Evolutionary conservation across 352 stramenopile species (phyloP).

Genomic region (Globisporangium middletonii): DNA sequence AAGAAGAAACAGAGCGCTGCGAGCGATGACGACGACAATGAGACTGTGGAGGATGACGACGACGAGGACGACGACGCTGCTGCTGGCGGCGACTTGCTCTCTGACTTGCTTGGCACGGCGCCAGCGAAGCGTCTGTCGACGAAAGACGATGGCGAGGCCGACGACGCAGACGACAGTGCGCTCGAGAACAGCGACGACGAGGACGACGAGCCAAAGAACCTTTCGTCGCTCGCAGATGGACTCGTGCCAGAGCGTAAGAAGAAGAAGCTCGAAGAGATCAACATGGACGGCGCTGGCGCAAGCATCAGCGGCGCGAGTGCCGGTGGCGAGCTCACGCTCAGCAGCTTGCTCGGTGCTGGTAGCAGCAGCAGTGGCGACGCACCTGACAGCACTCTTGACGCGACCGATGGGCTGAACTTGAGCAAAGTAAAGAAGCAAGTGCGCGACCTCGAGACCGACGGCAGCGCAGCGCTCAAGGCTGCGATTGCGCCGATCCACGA

Average conservation of each 20-base stretch:
- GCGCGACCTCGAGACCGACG: slow-evolving; percentile 55
- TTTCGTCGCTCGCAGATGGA: slow-evolving; percentile 40
- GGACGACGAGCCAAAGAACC: slow-evolving; percentile 34
- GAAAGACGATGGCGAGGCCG: slow-evolving; percentile 22
- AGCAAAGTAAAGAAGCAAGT: slow-evolving; percentile 74
- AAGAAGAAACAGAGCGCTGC: slow-evolving; percentile 9
- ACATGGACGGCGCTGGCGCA: slow-evolving; percentile 22
- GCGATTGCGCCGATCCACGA: slow-evolving; percentile 76
- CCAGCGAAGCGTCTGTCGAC: slow-evolving; percentile 54
- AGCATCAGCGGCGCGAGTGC: slow-evolving; percentile 8
- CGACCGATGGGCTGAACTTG: slow-evolving; percentile 27
- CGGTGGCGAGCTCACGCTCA: slow-evolving; percentile 30
- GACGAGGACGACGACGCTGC: slow-evolving; percentile 37
- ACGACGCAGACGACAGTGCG: slow-evolving; percentile 19
- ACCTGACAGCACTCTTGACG: slow-evolving; percentile 15
- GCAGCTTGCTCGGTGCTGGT: slow-evolving; percentile 25
- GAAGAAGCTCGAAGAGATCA: slow-evolving; percentile 52
- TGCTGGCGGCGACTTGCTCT: slow-evolving; percentile 64
- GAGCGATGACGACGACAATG: slow-evolving; percentile 16
- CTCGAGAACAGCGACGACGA: slow-evolving; percentile 36
- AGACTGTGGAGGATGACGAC: slow-evolving; percentile 18
- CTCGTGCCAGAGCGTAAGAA: slow-evolving; percentile 41
- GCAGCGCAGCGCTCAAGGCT: slow-evolving; percentile 45
- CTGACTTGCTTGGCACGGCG: slow-evolving; percentile 57
- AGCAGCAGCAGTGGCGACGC: slow-evolving; percentile 9